Conservation (phyloP, 306 rosid species). For the Dryas octopetala region DNA sequence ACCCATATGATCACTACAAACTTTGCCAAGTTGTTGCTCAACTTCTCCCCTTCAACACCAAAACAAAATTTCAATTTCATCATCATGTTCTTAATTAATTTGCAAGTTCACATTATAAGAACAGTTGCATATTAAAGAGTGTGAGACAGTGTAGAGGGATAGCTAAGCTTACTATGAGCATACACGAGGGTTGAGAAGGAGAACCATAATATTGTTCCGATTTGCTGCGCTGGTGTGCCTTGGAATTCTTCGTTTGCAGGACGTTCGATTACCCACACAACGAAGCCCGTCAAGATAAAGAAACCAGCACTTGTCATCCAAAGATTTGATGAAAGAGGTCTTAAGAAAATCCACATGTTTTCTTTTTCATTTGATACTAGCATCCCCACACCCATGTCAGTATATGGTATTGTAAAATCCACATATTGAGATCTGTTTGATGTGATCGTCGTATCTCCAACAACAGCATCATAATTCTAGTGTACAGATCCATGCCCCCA, state of each 20-base stretch:
- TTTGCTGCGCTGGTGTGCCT: conserved; percentile 15
- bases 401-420: conserved; percentile 19
- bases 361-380: background rate
- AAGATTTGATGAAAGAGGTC: conserved; percentile 6
- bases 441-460: conserved; percentile 17
- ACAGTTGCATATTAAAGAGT: too few species aligned
- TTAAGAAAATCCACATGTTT: conserved; percentile 9
- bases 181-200: conserved; percentile 18
- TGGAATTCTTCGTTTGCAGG: conserved; percentile 12
- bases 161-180: conserved; percentile 20
- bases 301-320: conserved; percentile 18
- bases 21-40: conserved; percentile 10
- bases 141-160: too few species aligned
- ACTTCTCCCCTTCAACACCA: conserved; percentile 14
- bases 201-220: conserved; percentile 15
- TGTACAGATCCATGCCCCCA: background rate
- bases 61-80: background rate
- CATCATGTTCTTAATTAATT: background rate
- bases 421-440: conserved; percentile 17
- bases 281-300: conserved; percentile 16
- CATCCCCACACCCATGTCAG: conserved; percentile 15
- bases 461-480: conserved; percentile 18
- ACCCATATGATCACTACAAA: conserved; percentile 28
- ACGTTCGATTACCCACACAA: conserved; percentile 23
- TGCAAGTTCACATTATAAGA: too few species aligned